Evolutionary conservation across 345 rosid species (phyloP).

Genomic region (Corymbia maculata): DNA sequence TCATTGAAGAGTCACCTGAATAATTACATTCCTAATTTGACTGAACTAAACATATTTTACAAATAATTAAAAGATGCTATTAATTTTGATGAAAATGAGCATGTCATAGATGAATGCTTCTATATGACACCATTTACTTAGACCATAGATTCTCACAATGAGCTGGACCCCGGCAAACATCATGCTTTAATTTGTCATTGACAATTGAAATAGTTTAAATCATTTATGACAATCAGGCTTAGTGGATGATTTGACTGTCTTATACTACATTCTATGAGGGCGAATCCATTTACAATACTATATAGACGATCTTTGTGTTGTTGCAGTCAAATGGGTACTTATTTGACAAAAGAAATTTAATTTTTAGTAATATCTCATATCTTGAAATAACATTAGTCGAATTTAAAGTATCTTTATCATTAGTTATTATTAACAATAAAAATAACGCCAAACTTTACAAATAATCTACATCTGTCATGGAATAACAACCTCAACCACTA

Average conservation of each 20-base stretch:
- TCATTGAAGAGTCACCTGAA: not conserved
- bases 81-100: not conserved
- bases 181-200: not conserved
- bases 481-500: not conserved
- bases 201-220: not conserved
- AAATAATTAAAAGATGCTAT: not conserved
- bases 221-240: not conserved
- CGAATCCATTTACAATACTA: not conserved
- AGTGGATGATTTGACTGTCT: not conserved
- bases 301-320: not conserved
- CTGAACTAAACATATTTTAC: not conserved
- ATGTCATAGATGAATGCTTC: not conserved
- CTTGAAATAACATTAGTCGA: not conserved
- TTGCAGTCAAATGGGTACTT: not conserved
- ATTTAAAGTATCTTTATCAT: not conserved
- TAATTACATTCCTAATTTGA: not conserved
- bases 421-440: not conserved
- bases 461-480: not conserved
- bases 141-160: not conserved
- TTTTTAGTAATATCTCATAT: not conserved
- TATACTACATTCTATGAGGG: too few relatives aligned
- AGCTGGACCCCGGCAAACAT: not conserved
- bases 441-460: not conserved
- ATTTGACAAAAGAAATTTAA: not conserved
- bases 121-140: too few relatives aligned